Conservation (phyloP, 805 yeast genomes). For the Millerozyma miso region DNA sequence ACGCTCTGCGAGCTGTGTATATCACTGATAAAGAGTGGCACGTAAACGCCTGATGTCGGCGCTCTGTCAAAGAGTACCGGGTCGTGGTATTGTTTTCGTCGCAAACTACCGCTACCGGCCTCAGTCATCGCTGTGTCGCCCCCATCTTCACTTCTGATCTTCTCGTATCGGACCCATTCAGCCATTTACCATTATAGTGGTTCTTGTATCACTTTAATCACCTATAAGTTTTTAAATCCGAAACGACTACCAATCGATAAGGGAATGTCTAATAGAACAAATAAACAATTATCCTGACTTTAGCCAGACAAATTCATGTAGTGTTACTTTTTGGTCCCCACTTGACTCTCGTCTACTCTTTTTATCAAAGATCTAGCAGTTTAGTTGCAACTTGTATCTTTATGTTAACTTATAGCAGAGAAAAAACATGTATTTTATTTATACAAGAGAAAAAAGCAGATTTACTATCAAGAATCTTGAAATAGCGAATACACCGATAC, state of each 20-base stretch:
- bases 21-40: conserved; percentile 29
- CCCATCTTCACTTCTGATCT: background rate
- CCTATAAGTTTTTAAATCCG: too few relatives aligned
- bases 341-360: too few relatives aligned
- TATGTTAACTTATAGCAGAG: too few relatives aligned
- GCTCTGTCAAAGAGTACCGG: conserved; percentile 33
- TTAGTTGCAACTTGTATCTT: background rate
- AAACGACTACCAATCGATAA: too few relatives aligned
- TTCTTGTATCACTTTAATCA: too few relatives aligned
- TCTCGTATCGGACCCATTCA: background rate
- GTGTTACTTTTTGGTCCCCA: too few relatives aligned
- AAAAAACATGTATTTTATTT: too few relatives aligned
- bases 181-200: background rate
- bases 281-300: too few relatives aligned
- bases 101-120: background rate
- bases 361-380: too few relatives aligned
- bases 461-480: background rate
- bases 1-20: conserved; percentile 13
- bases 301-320: too few relatives aligned
- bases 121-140: background rate
- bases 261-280: too few relatives aligned
- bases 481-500: background rate
- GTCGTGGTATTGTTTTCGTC: background rate
- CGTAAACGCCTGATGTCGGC: conserved; percentile 16
- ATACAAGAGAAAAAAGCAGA: background rate